Percentiles rank a stretch among this genome's conserved stretches.
These are phyloP conservation scores for Durusdinium trenchii DNA, from an alignment of 73 alveolate genomes.

Conservation along the genomic window DNA sequence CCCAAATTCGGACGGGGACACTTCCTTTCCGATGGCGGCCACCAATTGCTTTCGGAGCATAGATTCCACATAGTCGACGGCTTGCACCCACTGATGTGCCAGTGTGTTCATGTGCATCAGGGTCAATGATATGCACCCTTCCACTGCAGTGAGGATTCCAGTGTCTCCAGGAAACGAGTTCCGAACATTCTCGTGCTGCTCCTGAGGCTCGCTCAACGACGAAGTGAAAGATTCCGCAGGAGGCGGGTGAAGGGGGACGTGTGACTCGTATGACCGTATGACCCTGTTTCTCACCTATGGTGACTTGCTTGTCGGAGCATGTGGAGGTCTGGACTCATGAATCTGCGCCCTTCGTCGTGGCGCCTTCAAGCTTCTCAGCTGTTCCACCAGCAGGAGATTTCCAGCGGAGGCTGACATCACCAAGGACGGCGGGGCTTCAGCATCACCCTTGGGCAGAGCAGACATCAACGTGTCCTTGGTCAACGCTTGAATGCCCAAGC, in stretches of 20 bases:
- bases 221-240: not conserved
- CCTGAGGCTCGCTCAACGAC: not conserved
- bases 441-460: slow-evolving; percentile 7
- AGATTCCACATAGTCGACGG: slow-evolving; percentile 69
- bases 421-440: slow-evolving; percentile 27
- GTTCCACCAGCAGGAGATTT: slow-evolving; percentile 42
- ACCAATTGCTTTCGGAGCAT: slow-evolving; percentile 91
- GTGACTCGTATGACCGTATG: too few relatives aligned
- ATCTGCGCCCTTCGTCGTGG: not conserved
- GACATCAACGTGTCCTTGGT: slow-evolving; percentile 46
- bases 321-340: too few relatives aligned
- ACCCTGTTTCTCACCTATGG: too few relatives aligned
- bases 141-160: slow-evolving; percentile 16
- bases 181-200: slow-evolving; percentile 51
- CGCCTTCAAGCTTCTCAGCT: slow-evolving; percentile 42
- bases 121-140: slow-evolving; percentile 43
- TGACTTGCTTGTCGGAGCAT: too few relatives aligned
- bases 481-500: too few relatives aligned
- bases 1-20: slow-evolving; percentile 76
- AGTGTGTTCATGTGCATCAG: slow-evolving; percentile 28
- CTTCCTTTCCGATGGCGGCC: slow-evolving; percentile 95
- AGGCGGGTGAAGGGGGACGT: not conserved
- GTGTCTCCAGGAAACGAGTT: slow-evolving; percentile 9
- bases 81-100: slow-evolving; percentile 52
- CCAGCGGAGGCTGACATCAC: slow-evolving; percentile 51